Base-by-base conservation (phyloP, 2,329 filamentous ascomycete genomes). In the Cercospora sojina region DNA sequence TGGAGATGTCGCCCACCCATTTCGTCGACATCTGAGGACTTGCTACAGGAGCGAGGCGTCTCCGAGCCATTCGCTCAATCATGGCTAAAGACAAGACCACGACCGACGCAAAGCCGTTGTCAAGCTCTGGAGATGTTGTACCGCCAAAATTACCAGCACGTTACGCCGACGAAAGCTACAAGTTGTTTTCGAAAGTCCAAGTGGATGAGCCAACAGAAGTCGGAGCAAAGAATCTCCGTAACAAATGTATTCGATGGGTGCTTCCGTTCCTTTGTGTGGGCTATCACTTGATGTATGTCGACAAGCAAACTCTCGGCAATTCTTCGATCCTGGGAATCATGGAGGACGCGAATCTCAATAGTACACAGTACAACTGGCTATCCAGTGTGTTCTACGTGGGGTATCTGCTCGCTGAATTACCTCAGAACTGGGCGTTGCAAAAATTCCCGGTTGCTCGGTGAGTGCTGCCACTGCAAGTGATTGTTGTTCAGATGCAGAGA, bases 291-390 rank as follows among this genome's bases (percentile, higher is more conserved):
- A 70, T 70, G 66, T 70, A 68, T 55, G 66, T 70, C 43, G 68
- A 70, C 62, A 70, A 70, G 59, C 68, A 70, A 59, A 68, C 66
- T 6, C 38, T 70, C 16, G 68, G 68, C 68, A 67, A 68, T 57
- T 75, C 74, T 18, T 70, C 75, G 2, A 75, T 77, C 27, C 66
- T 78, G 1, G 76, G 76, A 0, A 76, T 77, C 23, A 74, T 77
- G 70, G 67, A 75, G 23, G 75, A 78, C 64, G 74, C 74, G 0
- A 65, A 71, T 27, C 57, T 70, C 62, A 68, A 59, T 51, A 65
- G 57, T 41, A 62, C n/a, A 2, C 62, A 67, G 41, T 80, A 79
- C 35, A 75, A 75, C 23, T 76, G 73, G 72, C 43, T 73, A 10
- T 71, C 70, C 6, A 67, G 64, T 1, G 64, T 68, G 38, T 69